Percentiles rank a stretch among this genome's conserved stretches.
phyloP scores from a whole-genome alignment of 805 yeast species.

The Clavispora carvajalis region DNA sequence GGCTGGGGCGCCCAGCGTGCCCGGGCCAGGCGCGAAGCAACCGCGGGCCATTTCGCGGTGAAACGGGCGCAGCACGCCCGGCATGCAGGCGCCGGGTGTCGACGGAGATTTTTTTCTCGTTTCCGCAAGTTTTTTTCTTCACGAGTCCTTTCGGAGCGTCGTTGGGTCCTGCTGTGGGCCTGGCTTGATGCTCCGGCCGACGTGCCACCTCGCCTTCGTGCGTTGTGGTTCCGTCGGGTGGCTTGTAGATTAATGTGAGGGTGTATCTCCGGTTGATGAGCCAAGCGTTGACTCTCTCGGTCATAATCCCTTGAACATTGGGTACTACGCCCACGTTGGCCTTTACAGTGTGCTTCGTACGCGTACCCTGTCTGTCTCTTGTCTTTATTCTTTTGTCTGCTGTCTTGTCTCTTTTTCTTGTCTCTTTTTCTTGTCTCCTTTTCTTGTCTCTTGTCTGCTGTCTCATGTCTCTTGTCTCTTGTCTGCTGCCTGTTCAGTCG shows the following conservation, averaged over 20 bases:
- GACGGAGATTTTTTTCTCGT: background rate
- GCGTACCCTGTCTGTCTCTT: too few species aligned
- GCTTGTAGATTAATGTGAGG: constrained; percentile 21
- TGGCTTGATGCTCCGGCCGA: constrained; percentile 8
- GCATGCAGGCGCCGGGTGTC: too few species aligned
- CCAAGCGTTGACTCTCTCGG: constrained; percentile 42
- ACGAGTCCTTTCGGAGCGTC: constrained; percentile 16
- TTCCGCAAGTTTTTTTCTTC: background rate
- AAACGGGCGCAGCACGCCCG: background rate
- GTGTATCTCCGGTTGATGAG: constrained; percentile 53
- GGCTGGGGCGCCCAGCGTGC: too few species aligned
- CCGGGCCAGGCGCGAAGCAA: too few species aligned
- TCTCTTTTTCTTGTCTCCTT: too few species aligned
- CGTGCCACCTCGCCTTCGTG: constrained; percentile 8
- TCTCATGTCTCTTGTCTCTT: background rate
- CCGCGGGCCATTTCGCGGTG: background rate
- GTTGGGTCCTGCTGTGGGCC: constrained; percentile 15
- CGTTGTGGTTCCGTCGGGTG: constrained; percentile 8
- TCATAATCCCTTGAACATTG: constrained; percentile 45
- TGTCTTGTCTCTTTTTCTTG: too few species aligned
- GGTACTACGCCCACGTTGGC: too few species aligned
- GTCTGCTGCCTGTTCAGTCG: background rate
- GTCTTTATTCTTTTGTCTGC: too few species aligned
- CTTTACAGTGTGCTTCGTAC: too few species aligned
- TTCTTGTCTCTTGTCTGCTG: too few species aligned